These are phyloP conservation scores for Rugonectria rugulosa DNA, from an alignment of 2,329 filamentous ascomycete genomes.

Conservation along the genomic window DNA sequence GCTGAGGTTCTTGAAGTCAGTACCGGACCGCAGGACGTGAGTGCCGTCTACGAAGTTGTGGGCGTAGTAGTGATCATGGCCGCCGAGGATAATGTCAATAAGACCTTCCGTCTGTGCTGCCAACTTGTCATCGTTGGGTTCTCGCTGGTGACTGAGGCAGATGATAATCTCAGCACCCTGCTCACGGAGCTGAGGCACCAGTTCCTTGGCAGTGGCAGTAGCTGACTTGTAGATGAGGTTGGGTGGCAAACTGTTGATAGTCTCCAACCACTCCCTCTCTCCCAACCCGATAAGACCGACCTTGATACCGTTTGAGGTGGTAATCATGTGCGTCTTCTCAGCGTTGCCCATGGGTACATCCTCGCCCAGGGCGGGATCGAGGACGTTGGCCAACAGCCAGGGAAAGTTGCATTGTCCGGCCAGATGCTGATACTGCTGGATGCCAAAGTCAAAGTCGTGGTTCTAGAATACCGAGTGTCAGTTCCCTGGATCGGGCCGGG, in stretches of 20 bases:
- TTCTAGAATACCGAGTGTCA: conserved; percentile 60
- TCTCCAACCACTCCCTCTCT: conserved; percentile 88
- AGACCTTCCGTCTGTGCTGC: conserved; percentile 76
- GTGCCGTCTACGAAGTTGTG: conserved; percentile 80
- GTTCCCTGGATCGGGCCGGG: conserved; percentile 23
- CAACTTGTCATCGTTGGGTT: conserved; percentile 89
- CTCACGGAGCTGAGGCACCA: conserved; percentile 75
- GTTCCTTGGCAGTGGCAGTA: conserved; percentile 74
- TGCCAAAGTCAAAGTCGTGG: conserved; percentile 92
- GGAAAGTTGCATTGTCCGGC: conserved; percentile 81
- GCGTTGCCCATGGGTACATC: conserved; percentile 79
- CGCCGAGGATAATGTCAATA: conserved; percentile 86
- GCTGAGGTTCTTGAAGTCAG: conserved; percentile 91
- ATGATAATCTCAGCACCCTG: conserved; percentile 85
- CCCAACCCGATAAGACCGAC: conserved; percentile 86
- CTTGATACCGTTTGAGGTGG: conserved; percentile 83
- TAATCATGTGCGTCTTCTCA: conserved; percentile 77
- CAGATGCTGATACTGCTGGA: conserved; percentile 79
- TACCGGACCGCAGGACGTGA: conserved; percentile 86
- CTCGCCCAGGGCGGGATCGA: conserved; percentile 82
- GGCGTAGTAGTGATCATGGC: conserved; percentile 89
- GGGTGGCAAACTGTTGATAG: conserved; percentile 85
- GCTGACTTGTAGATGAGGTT: conserved; percentile 84
- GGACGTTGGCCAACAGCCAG: conserved; percentile 88
- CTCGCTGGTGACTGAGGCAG: conserved; percentile 83